Base-by-base conservation (phyloP, 2,329 filamentous ascomycete species). In the Fusarium sp. region DNA sequence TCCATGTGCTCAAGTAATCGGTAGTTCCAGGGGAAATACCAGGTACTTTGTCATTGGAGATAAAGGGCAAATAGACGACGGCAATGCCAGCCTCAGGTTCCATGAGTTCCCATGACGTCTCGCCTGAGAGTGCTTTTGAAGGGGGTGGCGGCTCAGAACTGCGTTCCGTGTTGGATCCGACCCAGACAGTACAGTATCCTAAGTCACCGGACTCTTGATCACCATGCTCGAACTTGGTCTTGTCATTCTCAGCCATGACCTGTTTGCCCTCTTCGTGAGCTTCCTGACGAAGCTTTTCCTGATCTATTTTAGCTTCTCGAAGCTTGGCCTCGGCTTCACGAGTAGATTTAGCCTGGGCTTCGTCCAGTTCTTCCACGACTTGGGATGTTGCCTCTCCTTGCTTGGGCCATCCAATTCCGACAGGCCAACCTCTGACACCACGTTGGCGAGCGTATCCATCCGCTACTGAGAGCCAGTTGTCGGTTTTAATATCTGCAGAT, bases 1-100 rank as follows among this genome's bases (percentile, higher is more conserved):
- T 99, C 96, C 96, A 99, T 0, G 96, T 99, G 71, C 90, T 93
- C 83, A 98, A 89, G 80, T 94, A 98, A 63, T 97, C 93, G 54
- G 89, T 92, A 4, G 87, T 88, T 24, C 90, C 89, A 0, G 96
- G 96, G 71, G 97, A 92, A n/a, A 98, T 91, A 42, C 89, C 92
- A 0, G 90, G 87, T 0, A 93, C 91, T 63, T 91, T 91, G 0
- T 91, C 86, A 77, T 99, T 98, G 28, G 91, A 88, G 16, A 98
- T 84, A 66, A 98, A 91, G 0, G 96, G 96, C 74, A 98, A 91
- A 81, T 99, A 99, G 18, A 97, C 85, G 6, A 99, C 90, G 0
- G 94, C 88, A 39, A 99, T 91, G 18, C 96, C 96, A 0, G 96
- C 94, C 57, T 94, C 85, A 1, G 93, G 90, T 52, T 90, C 83